Evolutionary conservation across 768 basidiomycete genomes (phyloP), one percentile per base, ranked within the genome.

Genomic region (Agaricus bisporus): DNA sequence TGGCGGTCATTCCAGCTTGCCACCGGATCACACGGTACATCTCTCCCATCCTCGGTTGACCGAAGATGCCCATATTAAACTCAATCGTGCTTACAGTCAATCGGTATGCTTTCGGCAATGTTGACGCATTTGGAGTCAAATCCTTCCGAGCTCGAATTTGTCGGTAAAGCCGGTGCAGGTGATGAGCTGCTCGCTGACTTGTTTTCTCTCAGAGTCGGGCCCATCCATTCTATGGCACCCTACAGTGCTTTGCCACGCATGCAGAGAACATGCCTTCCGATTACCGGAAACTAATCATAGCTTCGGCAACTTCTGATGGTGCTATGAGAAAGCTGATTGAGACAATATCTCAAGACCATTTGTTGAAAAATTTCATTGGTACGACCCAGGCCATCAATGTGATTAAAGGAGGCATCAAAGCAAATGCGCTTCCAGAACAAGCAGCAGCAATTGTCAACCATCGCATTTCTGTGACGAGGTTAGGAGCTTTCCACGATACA

Each of bases 1-100:
- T 0, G 92, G 93, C 5, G 93, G 93, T 0, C 94, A 95, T 66
- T 93, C 91, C 0, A 88, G 86, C 60, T 70, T 92, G 12, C 94
- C 94, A 14, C 90, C 88, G 12, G 61, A 69, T 2, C 91, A 97
- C 59, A 95, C 92, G 2, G 87, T 82, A 63, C 59, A 74, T 58
- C 2, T 18, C 54, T 29, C 6, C n/a, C 41, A 36, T 32, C 14
- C 5, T 2, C 25, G 14, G 42, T 18, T 15, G 6, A 43, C 29
- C 11, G 32, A n/a, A n/a, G n/a, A 32, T 32, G 32, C 11, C 36
- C 7, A 20, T n/a, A 41, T 2, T 51, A 43, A 25, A 18, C 37
- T 14, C 2, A 50, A 8, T 22, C 1, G 1, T 38, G 7, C 29
- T 25, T n/a, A 15, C 57, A 88, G 86, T 82, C 82, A 52, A 91